phyloP scores from a whole-genome alignment of 2,329 filamentous ascomycete genomes.

The Talaromyces sp. region DNA sequence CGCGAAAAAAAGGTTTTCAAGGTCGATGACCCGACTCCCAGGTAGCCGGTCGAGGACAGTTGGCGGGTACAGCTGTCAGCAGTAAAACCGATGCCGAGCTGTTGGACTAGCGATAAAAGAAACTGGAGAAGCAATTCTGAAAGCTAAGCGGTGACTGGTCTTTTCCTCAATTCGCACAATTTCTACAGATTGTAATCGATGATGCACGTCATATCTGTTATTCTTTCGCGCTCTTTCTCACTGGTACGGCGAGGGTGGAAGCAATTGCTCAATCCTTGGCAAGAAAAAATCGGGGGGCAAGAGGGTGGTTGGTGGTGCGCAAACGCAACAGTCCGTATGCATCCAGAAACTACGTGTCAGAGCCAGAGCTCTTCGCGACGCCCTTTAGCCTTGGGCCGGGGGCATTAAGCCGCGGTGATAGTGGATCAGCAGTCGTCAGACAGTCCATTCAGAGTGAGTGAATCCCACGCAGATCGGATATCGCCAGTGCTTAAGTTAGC shows the following conservation, averaged over 20 bases:
- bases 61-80: slow-evolving; percentile 12
- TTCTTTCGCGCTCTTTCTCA: slow-evolving; percentile 5
- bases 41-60: slow-evolving; percentile 10
- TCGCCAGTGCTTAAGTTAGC: slow-evolving; percentile 21
- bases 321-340: slow-evolving; percentile 17
- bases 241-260: slow-evolving; percentile 15
- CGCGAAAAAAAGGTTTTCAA: slow-evolving; percentile 1
- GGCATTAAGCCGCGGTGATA: slow-evolving; percentile 22
- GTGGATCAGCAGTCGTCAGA: slow-evolving; percentile 23
- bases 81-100: not conserved
- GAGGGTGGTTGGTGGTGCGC: slow-evolving; percentile 18
- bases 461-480: slow-evolving; percentile 19
- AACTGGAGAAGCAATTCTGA: slow-evolving; percentile 2
- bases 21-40: slow-evolving; percentile 7
- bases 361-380: slow-evolving; percentile 30
- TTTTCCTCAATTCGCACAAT: slow-evolving; percentile 3
- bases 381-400: slow-evolving; percentile 24
- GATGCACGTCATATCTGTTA: slow-evolving; percentile 20
- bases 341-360: slow-evolving; percentile 26
- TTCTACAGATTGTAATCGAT: slow-evolving; percentile 16
- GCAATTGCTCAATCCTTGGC: slow-evolving; percentile 15
- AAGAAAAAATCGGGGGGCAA: slow-evolving; percentile 20
- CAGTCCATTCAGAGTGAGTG: slow-evolving; percentile 16
- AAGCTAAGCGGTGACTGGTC: slow-evolving; percentile 9
- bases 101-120: slow-evolving; percentile 8